These are phyloP conservation scores for Linnemannia elongata DNA, from an alignment of 192 early-diverging fungal species.

Conservation along the genomic window DNA sequence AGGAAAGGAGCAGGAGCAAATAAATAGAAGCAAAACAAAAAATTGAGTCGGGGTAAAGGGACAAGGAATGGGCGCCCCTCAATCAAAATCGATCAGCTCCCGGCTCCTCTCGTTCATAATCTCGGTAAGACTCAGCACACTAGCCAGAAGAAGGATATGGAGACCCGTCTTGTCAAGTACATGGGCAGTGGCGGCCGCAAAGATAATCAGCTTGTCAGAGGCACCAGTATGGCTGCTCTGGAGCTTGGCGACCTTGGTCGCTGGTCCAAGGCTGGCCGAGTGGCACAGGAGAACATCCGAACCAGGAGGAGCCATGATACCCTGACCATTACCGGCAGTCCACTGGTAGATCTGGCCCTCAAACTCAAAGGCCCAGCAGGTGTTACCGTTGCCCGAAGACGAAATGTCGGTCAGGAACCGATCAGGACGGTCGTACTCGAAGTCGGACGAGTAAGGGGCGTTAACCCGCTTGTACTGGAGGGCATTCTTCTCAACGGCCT, in stretches of 20 bases:
- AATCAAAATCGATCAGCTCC: slow-evolving; percentile 50
- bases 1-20: background rate
- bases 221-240: slow-evolving; percentile 50
- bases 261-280: slow-evolving; percentile 41
- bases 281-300: slow-evolving; percentile 45
- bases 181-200: slow-evolving; percentile 18
- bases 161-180: slow-evolving; percentile 48
- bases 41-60: background rate
- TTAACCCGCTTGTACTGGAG: slow-evolving; percentile 33
- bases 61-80: background rate
- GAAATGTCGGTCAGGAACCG: background rate
- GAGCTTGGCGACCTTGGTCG: slow-evolving; percentile 41
- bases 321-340: slow-evolving; percentile 44
- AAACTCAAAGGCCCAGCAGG: slow-evolving; percentile 55
- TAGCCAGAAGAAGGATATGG: slow-evolving; percentile 35
- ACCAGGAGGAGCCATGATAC: slow-evolving; percentile 38
- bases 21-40: slow-evolving; percentile 1
- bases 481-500: slow-evolving; percentile 49
- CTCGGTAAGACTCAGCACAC: slow-evolving; percentile 50
- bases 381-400: background rate
- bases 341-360: slow-evolving; percentile 52
- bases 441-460: background rate
- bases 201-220: slow-evolving; percentile 41
- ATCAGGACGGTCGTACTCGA: slow-evolving; percentile 25
- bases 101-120: slow-evolving; percentile 52